Base-by-base conservation (phyloP, 768 basidiomycete genomes). In the Xerocomellus dryophilus region DNA sequence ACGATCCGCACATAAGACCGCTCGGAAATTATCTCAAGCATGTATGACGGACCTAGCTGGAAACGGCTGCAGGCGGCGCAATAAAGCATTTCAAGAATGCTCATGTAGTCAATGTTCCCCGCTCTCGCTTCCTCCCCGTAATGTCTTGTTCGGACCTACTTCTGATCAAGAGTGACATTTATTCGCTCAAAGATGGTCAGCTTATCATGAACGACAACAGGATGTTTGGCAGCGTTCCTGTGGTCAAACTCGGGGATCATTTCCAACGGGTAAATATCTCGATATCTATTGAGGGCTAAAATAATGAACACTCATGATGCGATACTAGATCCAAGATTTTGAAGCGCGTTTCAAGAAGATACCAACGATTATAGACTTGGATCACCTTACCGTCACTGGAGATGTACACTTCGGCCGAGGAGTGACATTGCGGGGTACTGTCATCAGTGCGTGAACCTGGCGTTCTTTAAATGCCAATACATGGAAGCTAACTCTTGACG, bases 271-370 rank as follows among this genome's bases (percentile, higher is more conserved):
- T 90, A 51, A 44, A 17, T 21, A 39, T n/a, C 25, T 11, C 7
- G 4, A 29, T 10, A 36, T 55, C 25, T 29, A 12, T 50, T n/a
- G 36, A 38, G 50, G 21, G 31, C 9, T 18, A 43, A 17, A n/a
- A 45, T 31, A 25, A 25, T 25, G 27, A 42, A 27, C 14, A 45
- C 41, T 42, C 25, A 18, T 20, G 11, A 38, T 44, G 40, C 38
- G 4, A n/a, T 3, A 18, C 23, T 54, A 86, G 86, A 88, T 91
- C 55, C 82, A 83, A 62, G 81, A 92, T 68, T 96, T 96, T 80
- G 90, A 94, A 76, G 90, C 91, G 72, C 85, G 93, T 45, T 96
- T 98, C 84, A 90, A 92, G 80, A 90, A 88, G 71, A 94, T 96
- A 63, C 94, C 94, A 27, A 83, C 83, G 66, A 89, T 97, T 61